Conservation (phyloP, 768 basidiomycete genomes). For the Lentinus brumalis region DNA sequence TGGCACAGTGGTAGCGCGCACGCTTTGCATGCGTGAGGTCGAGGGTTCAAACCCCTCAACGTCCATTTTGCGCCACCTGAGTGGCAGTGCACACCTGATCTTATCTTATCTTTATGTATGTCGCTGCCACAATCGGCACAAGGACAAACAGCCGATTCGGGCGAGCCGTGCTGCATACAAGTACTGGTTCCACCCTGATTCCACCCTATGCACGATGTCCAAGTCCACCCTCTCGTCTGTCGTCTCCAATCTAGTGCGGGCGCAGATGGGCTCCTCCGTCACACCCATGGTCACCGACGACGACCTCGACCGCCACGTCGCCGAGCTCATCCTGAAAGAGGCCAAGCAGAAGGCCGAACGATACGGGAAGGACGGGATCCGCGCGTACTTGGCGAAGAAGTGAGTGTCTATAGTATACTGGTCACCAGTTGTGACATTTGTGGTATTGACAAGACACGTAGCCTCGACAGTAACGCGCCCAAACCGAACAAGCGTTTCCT, state of each 20-base stretch:
- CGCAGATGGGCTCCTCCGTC: conserved; percentile 72
- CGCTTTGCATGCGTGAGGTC: no score
- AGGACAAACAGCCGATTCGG: not conserved
- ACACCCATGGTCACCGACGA: conserved; percentile 66
- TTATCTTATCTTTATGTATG: no score
- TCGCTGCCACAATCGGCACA: conserved; percentile 9
- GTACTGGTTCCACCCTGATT: not conserved
- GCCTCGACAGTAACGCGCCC: conserved; percentile 72
- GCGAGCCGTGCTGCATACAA: no score
- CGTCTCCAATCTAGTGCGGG: conserved; percentile 77
- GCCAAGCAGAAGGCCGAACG: conserved; percentile 88
- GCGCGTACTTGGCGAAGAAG: conserved; percentile 65
- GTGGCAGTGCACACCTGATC: no score
- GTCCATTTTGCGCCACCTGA: no score
- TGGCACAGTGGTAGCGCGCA: no score
- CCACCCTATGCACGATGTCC: conserved; percentile 34
- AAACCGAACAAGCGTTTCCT: conserved; percentile 83
- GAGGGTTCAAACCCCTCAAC: no score
- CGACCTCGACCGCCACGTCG: conserved; percentile 90
- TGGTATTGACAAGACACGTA: conserved; percentile 27
- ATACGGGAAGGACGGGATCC: conserved; percentile 76
- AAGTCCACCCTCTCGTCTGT: conserved; percentile 76
- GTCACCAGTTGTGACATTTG: not conserved
- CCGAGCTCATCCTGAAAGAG: conserved; percentile 88
- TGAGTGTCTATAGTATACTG: conserved; percentile 11